Evolutionary conservation across 805 yeast genomes (phyloP), one percentile per base, ranked within the genome.

Genomic region (Suhomyces sp.): DNA sequence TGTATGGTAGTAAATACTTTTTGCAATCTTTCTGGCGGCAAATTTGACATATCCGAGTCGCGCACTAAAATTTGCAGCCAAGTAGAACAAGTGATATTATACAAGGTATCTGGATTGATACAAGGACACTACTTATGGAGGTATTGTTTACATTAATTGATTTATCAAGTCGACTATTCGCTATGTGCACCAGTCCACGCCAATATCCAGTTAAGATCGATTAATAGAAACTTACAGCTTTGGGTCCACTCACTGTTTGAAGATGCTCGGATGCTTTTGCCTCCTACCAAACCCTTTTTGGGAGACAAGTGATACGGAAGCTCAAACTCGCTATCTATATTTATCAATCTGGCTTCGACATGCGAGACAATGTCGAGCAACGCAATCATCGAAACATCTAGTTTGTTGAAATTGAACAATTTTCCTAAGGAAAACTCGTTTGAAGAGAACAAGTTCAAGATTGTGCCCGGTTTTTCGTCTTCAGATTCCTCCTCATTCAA

Each of bases 211-310:
- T 89, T 90, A 27, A 75, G 53, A 55, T 93, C 83, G 0, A 94
- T 88, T 46, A 92, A 70, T 10, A 93, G 72, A 62, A 84, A 87
- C 60, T 87, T 86, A 69, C 97, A 91, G 0, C 96, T 93, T 22
- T 86, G 81, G 0, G 97, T 89, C 98, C 98, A 92, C 55, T 87
- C 89, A 44, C 83, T 82, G 63, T 85, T 86, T 2, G 88, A 79
- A 1, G 88, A 81, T 1, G 89, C 78, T 45, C 84, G 74, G n/a
- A 93, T 85, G 47, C 88, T 82, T 51, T 83, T 79, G 1, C 89
- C 91, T 1, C 94, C 96, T 33, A 93, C 86, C 48, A 79, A 79
- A 55, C 87, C 96, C 7, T 77, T 78, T 24, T 60, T 64, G 5
- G 59, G 20, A 1, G 80, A 76, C 67, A 92, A 89, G 17, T 71